Evolutionary conservation across 1,284 basidiomycete species (phyloP).

Genomic region (Trichosporon sp.): DNA sequence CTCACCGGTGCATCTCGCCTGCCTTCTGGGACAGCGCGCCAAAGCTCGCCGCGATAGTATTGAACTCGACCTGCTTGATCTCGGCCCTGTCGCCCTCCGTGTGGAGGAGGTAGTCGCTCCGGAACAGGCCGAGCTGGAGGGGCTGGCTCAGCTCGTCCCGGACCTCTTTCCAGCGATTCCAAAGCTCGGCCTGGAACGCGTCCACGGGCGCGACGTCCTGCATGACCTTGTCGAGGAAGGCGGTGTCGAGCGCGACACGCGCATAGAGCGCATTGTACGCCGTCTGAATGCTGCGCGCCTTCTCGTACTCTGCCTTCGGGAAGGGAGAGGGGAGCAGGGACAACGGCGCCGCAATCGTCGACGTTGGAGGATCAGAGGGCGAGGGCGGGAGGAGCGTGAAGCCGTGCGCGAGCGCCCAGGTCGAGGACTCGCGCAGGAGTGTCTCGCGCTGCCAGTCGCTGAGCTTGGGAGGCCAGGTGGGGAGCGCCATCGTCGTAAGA

Average conservation of each 20-base stretch:
- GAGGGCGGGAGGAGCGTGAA: slow-evolving; percentile 74
- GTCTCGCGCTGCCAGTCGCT: slow-evolving; percentile 63
- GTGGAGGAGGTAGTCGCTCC: slow-evolving; percentile 95
- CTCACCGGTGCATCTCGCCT: slow-evolving; percentile 74
- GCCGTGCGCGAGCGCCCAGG: slow-evolving; percentile 82
- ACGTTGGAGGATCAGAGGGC: slow-evolving; percentile 62
- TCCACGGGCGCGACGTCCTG: slow-evolving; percentile 83
- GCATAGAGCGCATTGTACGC: slow-evolving; percentile 86
- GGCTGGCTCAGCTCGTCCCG: slow-evolving; percentile 68
- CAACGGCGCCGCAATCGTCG: slow-evolving; percentile 84
- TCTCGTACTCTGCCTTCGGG: slow-evolving; percentile 71
- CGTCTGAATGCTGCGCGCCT: slow-evolving; percentile 70
- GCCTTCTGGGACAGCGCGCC: slow-evolving; percentile 76
- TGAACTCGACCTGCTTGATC: slow-evolving; percentile 97
- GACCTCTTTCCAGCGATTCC: slow-evolving; percentile 79
- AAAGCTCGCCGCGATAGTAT: slow-evolving; percentile 93
- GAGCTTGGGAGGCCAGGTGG: slow-evolving; percentile 73
- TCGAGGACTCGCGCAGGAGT: slow-evolving; percentile 70
- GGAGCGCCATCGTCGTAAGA: slow-evolving; percentile 37
- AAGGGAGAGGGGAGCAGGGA: slow-evolving; percentile 86
- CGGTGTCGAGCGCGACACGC: slow-evolving; percentile 74
- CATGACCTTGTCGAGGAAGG: slow-evolving; percentile 81
- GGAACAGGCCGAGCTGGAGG: slow-evolving; percentile 86
- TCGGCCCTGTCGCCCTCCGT: slow-evolving; percentile 43
- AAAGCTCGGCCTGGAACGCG: slow-evolving; percentile 80